These are phyloP conservation scores for Zymoseptoria passerinii DNA, from an alignment of 2,329 filamentous ascomycete species.

Conservation along the genomic window DNA sequence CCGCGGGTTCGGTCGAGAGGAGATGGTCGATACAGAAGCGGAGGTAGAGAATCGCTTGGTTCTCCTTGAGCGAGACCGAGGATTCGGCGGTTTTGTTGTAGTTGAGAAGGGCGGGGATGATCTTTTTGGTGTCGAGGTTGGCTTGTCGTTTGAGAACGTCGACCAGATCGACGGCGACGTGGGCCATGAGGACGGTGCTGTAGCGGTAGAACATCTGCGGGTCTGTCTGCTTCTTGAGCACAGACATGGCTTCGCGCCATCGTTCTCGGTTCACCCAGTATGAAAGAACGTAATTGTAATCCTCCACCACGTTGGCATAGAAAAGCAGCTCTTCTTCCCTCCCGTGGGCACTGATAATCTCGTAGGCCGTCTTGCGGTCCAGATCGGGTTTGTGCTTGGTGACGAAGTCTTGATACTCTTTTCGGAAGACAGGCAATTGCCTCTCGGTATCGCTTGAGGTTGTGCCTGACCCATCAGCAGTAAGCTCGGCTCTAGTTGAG, in stretches of 20 bases:
- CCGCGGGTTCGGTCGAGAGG: slow-evolving; percentile 69
- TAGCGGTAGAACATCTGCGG: slow-evolving; percentile 93
- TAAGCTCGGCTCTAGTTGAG: slow-evolving; percentile 76
- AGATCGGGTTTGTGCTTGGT: slow-evolving; percentile 77
- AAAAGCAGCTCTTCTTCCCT: slow-evolving; percentile 86
- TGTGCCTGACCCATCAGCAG: slow-evolving; percentile 46
- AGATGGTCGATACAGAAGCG: slow-evolving; percentile 87
- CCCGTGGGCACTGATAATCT: slow-evolving; percentile 91
- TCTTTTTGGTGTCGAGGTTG: slow-evolving; percentile 72
- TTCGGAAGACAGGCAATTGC: slow-evolving; percentile 60
- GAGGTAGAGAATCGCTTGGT: slow-evolving; percentile 89
- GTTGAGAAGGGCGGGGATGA: slow-evolving; percentile 88
- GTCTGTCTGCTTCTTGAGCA: slow-evolving; percentile 87
- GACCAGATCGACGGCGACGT: slow-evolving; percentile 76
- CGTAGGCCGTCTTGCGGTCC: slow-evolving; percentile 86
- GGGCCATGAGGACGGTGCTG: slow-evolving; percentile 90
- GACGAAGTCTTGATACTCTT: slow-evolving; percentile 83
- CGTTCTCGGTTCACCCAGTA: slow-evolving; percentile 97
- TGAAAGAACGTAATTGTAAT: slow-evolving; percentile 88
- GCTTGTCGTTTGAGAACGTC: slow-evolving; percentile 90
- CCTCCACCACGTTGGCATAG: slow-evolving; percentile 80
- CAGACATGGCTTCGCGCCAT: slow-evolving; percentile 77
- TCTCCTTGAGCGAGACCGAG: slow-evolving; percentile 56
- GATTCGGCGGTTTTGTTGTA: slow-evolving; percentile 67
- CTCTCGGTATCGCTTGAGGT: slow-evolving; percentile 54